Conservation (phyloP, 1,139 yeast genomes). For the Suhomyces taliae region DNA sequence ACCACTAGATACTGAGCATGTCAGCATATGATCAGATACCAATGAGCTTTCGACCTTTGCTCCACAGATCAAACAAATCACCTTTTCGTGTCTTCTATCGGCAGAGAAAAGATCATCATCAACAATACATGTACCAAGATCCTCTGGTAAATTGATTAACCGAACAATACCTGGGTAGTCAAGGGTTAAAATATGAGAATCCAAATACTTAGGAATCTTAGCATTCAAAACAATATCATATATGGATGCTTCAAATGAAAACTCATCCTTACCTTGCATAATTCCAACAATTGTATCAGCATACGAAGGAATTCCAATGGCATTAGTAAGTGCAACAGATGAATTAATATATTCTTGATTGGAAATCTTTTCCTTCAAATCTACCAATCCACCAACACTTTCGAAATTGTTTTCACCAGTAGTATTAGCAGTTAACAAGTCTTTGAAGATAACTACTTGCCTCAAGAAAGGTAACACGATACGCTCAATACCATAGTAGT, state of each 20-base stretch:
- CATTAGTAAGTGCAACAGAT: constrained; percentile 21
- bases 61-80: constrained; percentile 39
- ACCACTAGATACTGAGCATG: constrained; percentile 32
- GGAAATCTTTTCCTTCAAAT: constrained; percentile 19
- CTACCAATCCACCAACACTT: constrained; percentile 19
- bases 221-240: constrained; percentile 28
- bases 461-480: constrained; percentile 37
- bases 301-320: constrained; percentile 23
- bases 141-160: constrained; percentile 41
- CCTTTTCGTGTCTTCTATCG: constrained; percentile 24
- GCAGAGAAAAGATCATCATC: constrained; percentile 20
- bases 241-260: constrained; percentile 26
- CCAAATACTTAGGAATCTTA: constrained; percentile 26
- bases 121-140: constrained; percentile 31
- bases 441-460: constrained; percentile 36
- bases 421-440: constrained; percentile 29
- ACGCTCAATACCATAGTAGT: constrained; percentile 31
- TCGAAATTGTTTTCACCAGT: constrained; percentile 27
- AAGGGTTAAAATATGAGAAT: constrained; percentile 27
- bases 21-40: constrained; percentile 24
- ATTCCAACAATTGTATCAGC: constrained; percentile 18
- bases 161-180: constrained; percentile 43
- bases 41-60: constrained; percentile 17
- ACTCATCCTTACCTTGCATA: neutral
- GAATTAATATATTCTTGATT: constrained; percentile 21